These are phyloP conservation scores for Elongisporangium undulatum DNA, from an alignment of 352 stramenopile genomes.

Conservation along the genomic window DNA sequence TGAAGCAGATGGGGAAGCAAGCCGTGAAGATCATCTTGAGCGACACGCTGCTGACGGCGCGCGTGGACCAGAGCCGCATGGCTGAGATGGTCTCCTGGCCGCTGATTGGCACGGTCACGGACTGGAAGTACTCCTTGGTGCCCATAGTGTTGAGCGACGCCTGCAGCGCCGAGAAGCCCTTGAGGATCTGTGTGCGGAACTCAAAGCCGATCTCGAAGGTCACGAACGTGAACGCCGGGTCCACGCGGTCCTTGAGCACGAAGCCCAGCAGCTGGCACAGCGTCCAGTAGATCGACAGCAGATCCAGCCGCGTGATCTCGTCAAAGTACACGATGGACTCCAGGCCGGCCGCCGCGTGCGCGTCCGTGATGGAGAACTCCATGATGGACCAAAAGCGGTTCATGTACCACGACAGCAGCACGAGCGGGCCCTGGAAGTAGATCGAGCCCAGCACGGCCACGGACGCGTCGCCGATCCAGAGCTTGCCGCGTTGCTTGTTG, in stretches of 20 bases:
- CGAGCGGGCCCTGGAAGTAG: constrained; percentile 24
- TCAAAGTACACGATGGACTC: constrained; percentile 14
- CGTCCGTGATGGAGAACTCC: constrained; percentile 32
- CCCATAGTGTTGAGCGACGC: neutral
- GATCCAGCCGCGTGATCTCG: constrained; percentile 24
- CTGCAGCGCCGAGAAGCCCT: neutral
- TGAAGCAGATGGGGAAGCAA: constrained; percentile 8
- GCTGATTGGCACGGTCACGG: neutral
- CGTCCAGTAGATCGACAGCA: constrained; percentile 35
- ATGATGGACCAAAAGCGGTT: constrained; percentile 43
- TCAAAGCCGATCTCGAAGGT: constrained; percentile 15
- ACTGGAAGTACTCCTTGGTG: neutral
- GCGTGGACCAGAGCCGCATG: constrained; percentile 17
- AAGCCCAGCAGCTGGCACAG: constrained; percentile 24
- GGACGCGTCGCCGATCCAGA: constrained; percentile 50
- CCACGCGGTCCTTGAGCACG: constrained; percentile 20
- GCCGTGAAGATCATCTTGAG: constrained; percentile 6
- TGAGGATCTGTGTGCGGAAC: constrained; percentile 4
- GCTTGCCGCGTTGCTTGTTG: constrained; percentile 22
- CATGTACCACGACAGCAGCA: constrained; percentile 35
- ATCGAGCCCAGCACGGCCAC: constrained; percentile 33
- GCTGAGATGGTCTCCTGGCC: constrained; percentile 5
- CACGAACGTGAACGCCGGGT: constrained; percentile 19
- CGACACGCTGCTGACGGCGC: neutral
- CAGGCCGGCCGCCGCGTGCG: constrained; percentile 15